Conservation (phyloP, 257 asterid species). For the Penstemon newberryi region DNA sequence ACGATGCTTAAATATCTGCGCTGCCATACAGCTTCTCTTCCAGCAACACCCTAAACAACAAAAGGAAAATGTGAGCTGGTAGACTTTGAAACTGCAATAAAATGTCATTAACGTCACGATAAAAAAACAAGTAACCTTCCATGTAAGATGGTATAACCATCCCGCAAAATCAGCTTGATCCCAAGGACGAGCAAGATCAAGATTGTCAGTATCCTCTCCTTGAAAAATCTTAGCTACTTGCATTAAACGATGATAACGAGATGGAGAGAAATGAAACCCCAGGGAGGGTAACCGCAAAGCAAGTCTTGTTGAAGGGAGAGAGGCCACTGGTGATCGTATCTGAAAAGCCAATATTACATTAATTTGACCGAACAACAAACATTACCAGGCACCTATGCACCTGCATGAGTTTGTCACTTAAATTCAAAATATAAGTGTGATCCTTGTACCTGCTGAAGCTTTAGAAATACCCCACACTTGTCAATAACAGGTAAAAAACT, state of each 20-base stretch:
- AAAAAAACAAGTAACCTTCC: conserved; percentile 58
- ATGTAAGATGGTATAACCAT: conserved; percentile 74
- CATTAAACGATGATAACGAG: conserved; percentile 96
- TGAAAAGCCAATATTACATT: conserved; percentile 40
- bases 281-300: conserved; percentile 87
- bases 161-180: conserved; percentile 88
- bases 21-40: conserved; percentile 98
- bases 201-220: conserved; percentile 49
- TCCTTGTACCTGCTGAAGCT: conserved; percentile 90
- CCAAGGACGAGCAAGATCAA: conserved; percentile 70
- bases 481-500: conserved; percentile 83
- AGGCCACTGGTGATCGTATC: conserved; percentile 76
- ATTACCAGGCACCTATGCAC: conserved; percentile 16
- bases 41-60: conserved; percentile 82
- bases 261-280: conserved; percentile 90
- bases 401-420: conserved; percentile 1
- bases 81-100: not conserved
- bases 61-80: conserved; percentile 22
- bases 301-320: conserved; percentile 76
- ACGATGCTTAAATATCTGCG: conserved; percentile 85
- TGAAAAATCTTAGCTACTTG: conserved; percentile 80
- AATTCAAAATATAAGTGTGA: conserved; percentile 19
- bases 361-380: conserved; percentile 6
- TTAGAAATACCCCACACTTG: conserved; percentile 80
- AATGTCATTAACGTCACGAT: not conserved